Evolutionary conservation across 495 filamentous ascomycete species (phyloP), one percentile per base, ranked within the genome.

Genomic region (Penicillium ucsense): DNA sequence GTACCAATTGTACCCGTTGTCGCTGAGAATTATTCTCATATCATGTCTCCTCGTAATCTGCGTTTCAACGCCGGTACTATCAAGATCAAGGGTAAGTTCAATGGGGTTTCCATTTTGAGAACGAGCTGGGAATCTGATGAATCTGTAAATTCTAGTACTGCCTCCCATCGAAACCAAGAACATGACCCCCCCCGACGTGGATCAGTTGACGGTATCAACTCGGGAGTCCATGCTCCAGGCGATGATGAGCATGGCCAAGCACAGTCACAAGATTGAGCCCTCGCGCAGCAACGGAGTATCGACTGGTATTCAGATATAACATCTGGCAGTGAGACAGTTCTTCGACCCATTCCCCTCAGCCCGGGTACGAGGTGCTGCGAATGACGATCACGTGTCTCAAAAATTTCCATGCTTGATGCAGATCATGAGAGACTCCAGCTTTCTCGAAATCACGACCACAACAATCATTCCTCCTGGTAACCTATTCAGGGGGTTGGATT

Each of bases 1-100:
- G 91, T 95, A 30, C 89, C 88, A 12, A 86, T 97, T 58, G 83
- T 99, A 35, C 91, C 91, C 0, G 72, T 95, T 20, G 86, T 97
- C 20, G 77, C 80, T 6, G 72, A 76, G 57, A 96, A 94, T 70
- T 98, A 98, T 62, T 81, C 79, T 31, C 80, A 95, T 56, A 62
- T 99, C 28, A 64, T 96, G 52, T 85, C 83, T 52, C 66, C 86
- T 52, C 79, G 83, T 64, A 70, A 71, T 38, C 52, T 78, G 53
- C 74, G 80, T 5, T 97, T 96, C 61, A 78, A 77, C 39, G 67
- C 78, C 0, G 92, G 92, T 4, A 74, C 65, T 35, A 87, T 99
- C 51, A 86, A 83, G 29, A 70, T 92, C 41, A 92, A 85, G 72
- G 85, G 89, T 88, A 63, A 49, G 73, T 61, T 65, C 45, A 20